phyloP scores from a whole-genome alignment of 306 rosid genomes.

The Adenanthera pavonina region DNA sequence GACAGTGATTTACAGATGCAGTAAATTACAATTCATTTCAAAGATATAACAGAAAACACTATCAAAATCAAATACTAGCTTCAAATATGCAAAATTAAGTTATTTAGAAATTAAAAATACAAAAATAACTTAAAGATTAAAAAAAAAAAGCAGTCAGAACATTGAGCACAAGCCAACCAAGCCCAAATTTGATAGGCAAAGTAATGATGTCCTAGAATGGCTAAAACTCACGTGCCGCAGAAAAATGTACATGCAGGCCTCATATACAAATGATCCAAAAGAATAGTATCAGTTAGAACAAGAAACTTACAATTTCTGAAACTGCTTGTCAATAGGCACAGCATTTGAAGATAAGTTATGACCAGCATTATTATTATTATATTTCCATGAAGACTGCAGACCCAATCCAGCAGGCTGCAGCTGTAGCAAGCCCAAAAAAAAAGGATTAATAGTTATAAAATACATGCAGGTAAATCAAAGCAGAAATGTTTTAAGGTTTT shows the following conservation, averaged over 20 bases:
- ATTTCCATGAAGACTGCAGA: constrained; percentile 70
- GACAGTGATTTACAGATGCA: constrained; percentile 5
- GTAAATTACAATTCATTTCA: constrained; percentile 1
- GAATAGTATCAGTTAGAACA: constrained; percentile 23
- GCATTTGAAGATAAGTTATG: constrained; percentile 53
- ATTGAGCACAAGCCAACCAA: constrained; percentile 17
- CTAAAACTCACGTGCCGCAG: constrained; percentile 13
- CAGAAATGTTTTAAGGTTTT: constrained; percentile 30
- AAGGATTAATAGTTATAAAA: constrained; percentile 15
- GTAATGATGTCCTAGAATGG: constrained; percentile 30
- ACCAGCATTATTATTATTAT: constrained; percentile 39
- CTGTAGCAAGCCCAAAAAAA: constrained; percentile 11
- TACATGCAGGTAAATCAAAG: constrained; percentile 31
- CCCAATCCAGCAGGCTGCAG: constrained; percentile 65
- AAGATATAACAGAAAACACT: constrained; percentile 16
- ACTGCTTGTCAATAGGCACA: constrained; percentile 64
- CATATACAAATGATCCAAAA: constrained; percentile 22
- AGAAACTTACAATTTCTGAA: constrained; percentile 79
- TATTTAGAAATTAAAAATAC: background rate
- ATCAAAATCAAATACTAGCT: constrained; percentile 18
- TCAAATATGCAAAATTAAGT: constrained; percentile 23
- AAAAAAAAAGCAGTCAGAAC: background rate
- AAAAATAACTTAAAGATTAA: constrained; percentile 27
- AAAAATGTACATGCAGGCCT: constrained; percentile 21
- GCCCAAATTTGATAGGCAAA: constrained; percentile 27